phyloP scores from a whole-genome alignment of 1,284 basidiomycete species.

The Fomitopsis betulina region DNA sequence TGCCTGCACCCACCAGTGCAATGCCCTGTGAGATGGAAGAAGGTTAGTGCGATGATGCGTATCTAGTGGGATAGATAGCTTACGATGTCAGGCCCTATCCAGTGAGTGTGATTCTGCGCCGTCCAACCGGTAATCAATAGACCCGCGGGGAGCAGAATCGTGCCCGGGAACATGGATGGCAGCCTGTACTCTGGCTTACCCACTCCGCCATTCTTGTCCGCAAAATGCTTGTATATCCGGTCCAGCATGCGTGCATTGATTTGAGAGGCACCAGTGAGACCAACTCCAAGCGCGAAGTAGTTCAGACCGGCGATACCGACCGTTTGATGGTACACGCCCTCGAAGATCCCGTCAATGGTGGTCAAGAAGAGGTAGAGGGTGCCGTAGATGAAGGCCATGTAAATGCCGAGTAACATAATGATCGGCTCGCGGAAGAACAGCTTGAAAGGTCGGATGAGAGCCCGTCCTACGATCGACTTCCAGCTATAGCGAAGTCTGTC shows the following conservation, averaged over 20 bases:
- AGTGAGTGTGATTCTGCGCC: slow-evolving; percentile 48
- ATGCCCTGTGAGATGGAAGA: slow-evolving; percentile 41
- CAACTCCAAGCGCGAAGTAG: slow-evolving; percentile 62
- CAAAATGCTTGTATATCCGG: slow-evolving; percentile 46
- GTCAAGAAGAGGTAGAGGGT: slow-evolving; percentile 59
- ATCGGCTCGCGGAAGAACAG: slow-evolving; percentile 43
- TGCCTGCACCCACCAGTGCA: slow-evolving; percentile 46
- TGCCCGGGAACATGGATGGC: slow-evolving; percentile 61
- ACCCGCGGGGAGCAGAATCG: slow-evolving; percentile 51
- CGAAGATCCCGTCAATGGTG: slow-evolving; percentile 60
- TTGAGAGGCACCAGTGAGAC: slow-evolving; percentile 49
- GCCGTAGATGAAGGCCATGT: slow-evolving; percentile 50
- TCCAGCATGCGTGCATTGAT: slow-evolving; percentile 56
- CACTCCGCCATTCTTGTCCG: slow-evolving; percentile 43
- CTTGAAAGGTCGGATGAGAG: slow-evolving; percentile 41
- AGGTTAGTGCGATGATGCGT: background rate
- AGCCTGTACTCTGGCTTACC: slow-evolving; percentile 54
- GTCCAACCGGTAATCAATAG: slow-evolving; percentile 67
- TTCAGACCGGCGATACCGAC: slow-evolving; percentile 55
- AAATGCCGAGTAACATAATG: slow-evolving; percentile 39
- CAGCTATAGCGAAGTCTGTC: slow-evolving; percentile 24
- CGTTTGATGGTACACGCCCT: slow-evolving; percentile 41
- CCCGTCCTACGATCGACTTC: slow-evolving; percentile 31
- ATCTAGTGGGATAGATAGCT: slow-evolving; percentile 14
- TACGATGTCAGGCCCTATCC: slow-evolving; percentile 67